phyloP scores from a whole-genome alignment of 1,284 basidiomycete species.

The Trichosporon inkin region DNA sequence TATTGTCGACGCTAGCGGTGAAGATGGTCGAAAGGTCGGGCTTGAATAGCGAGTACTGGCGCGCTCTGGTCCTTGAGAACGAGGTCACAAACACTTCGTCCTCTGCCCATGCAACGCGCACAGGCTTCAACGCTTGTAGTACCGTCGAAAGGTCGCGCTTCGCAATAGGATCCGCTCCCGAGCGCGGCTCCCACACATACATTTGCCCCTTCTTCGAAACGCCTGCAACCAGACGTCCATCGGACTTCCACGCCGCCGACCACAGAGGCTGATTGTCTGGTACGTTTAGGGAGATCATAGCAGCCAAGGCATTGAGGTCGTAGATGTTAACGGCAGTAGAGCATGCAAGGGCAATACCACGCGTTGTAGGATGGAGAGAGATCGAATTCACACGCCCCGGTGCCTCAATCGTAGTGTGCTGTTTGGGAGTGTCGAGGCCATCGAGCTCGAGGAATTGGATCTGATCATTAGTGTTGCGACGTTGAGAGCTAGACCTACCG shows the following conservation, averaged over 20 bases:
- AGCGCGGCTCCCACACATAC: conserved; percentile 46
- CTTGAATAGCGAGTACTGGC: conserved; percentile 39
- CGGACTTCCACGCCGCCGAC: conserved; percentile 45
- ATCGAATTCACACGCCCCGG: conserved; percentile 36
- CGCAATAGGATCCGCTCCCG: conserved; percentile 21
- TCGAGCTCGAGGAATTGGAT: conserved; percentile 12
- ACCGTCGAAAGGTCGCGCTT: conserved; percentile 25
- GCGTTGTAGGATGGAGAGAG: conserved; percentile 49
- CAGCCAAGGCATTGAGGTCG: conserved; percentile 30
- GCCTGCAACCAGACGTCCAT: conserved; percentile 42
- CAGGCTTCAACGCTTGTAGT: conserved; percentile 46
- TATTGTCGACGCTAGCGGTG: conserved; percentile 47
- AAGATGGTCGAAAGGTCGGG: conserved; percentile 32
- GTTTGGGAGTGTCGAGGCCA: neutral
- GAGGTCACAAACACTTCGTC: conserved; percentile 49
- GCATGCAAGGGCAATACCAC: conserved; percentile 39
- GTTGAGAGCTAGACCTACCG: conserved; percentile 23
- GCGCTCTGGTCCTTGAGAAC: conserved; percentile 40
- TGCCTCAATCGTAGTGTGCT: neutral
- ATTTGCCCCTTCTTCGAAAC: conserved; percentile 44
- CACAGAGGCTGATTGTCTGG: conserved; percentile 34
- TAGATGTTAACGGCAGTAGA: conserved; percentile 38
- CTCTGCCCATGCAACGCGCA: conserved; percentile 36
- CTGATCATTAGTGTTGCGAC: neutral
- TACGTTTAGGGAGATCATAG: conserved; percentile 24